Percentiles rank a stretch among this genome's conserved stretches.
Evolutionary conservation across 1,284 basidiomycete genomes (phyloP).

Genomic region (Ganoderma sp.): DNA sequence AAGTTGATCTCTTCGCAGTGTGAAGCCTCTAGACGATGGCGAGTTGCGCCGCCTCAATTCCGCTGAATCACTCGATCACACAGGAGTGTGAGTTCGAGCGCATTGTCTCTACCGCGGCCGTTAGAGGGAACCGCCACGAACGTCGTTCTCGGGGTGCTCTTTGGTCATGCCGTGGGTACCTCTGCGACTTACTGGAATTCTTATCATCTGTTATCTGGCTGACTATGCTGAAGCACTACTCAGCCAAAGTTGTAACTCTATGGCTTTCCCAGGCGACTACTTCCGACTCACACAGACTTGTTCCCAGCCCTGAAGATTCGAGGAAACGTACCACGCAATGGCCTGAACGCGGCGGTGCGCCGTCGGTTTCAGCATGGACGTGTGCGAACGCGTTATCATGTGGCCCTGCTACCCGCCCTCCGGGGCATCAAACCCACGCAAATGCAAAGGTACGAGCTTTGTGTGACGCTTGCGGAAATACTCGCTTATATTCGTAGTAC

Average conservation of each 20-base stretch:
- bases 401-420: background rate
- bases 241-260: slow-evolving; percentile 15
- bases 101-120: background rate
- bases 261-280: slow-evolving; percentile 21
- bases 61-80: background rate
- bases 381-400: slow-evolving; percentile 9
- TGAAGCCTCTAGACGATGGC: too few species aligned
- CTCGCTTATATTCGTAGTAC: background rate
- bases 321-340: slow-evolving; percentile 6
- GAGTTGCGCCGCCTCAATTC: background rate
- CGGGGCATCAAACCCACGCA: background rate
- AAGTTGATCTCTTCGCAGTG: too few species aligned
- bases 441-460: background rate
- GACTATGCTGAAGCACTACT: slow-evolving; percentile 4
- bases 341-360: background rate
- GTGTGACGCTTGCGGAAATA: background rate
- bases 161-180: slow-evolving; percentile 22
- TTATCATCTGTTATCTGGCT: slow-evolving; percentile 21
- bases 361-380: background rate
- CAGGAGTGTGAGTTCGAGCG: background rate
- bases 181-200: slow-evolving; percentile 13
- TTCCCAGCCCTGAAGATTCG: background rate
- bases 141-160: background rate
- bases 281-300: slow-evolving; percentile 25
- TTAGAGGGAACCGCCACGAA: background rate